These are phyloP conservation scores for Coemansia asiatica DNA, from an alignment of 192 early-diverging fungal genomes.

Conservation along the genomic window DNA sequence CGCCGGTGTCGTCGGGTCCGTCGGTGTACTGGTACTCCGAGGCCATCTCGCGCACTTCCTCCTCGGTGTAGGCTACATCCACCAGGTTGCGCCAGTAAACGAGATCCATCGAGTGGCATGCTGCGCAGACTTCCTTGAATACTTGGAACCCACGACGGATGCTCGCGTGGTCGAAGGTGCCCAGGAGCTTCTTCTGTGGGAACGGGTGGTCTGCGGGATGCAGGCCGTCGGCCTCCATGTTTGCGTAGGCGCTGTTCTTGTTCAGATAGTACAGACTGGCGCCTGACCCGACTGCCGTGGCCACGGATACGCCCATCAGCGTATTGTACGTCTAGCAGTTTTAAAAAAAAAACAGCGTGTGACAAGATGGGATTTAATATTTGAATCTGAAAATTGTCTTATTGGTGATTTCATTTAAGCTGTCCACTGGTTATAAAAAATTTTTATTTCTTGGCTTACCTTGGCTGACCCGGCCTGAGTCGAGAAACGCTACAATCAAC, in stretches of 20 bases:
- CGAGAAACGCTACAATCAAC: conserved; percentile 34
- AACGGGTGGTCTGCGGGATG: conserved; percentile 89
- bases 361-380: too few species aligned
- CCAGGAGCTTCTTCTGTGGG: conserved; percentile 77
- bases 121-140: conserved; percentile 96
- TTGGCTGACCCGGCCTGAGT: conserved; percentile 25
- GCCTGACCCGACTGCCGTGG: conserved; percentile 61
- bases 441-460: conserved; percentile 17
- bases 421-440: not conserved
- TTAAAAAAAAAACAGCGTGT: not conserved
- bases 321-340: conserved; percentile 26
- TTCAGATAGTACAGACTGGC: conserved; percentile 54
- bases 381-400: too few species aligned
- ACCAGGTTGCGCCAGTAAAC: conserved; percentile 95
- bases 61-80: conserved; percentile 89
- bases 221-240: conserved; percentile 88
- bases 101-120: conserved; percentile 94
- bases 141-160: conserved; percentile 98
- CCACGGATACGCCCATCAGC: conserved; percentile 55
- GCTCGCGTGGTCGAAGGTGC: conserved; percentile 91
- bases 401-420: too few species aligned
- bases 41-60: conserved; percentile 92
- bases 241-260: conserved; percentile 65
- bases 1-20: conserved; percentile 88
- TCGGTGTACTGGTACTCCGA: conserved; percentile 89